phyloP scores from a whole-genome alignment of 2,329 filamentous ascomycete genomes.

The Fusarium palustre region DNA sequence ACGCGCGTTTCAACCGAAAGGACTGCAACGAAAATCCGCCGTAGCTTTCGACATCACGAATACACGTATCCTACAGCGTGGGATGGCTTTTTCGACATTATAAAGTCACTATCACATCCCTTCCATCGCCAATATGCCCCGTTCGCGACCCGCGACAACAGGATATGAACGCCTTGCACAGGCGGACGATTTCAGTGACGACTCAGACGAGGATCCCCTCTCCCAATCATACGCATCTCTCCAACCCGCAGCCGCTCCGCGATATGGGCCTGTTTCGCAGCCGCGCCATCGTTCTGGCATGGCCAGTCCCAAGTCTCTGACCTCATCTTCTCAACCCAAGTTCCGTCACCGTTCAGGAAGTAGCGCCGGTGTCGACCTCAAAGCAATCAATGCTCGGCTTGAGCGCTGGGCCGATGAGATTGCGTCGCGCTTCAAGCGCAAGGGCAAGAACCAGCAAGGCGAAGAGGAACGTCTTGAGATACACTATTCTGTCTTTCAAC shows the following conservation, averaged over 20 bases:
- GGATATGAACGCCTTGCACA: constrained; percentile 88
- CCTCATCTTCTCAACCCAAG: constrained; percentile 52
- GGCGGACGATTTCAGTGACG: constrained; percentile 79
- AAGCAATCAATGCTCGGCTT: constrained; percentile 94
- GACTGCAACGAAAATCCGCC: constrained; percentile 6
- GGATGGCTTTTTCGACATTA: constrained; percentile 34
- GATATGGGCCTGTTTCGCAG: constrained; percentile 73
- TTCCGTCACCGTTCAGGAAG: constrained; percentile 66
- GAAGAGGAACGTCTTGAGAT: constrained; percentile 94
- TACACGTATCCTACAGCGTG: neutral
- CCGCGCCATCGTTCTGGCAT: constrained; percentile 71
- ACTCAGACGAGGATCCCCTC: constrained; percentile 73
- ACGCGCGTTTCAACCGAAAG: constrained; percentile 21
- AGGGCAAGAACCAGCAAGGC: constrained; percentile 75
- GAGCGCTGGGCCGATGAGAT: constrained; percentile 99
- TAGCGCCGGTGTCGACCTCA: constrained; percentile 94
- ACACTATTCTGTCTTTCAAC: constrained; percentile 95
- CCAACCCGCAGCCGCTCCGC: constrained; percentile 68
- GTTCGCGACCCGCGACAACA: constrained; percentile 76
- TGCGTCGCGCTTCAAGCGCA: constrained; percentile 94
- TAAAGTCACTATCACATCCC: constrained; percentile 15
- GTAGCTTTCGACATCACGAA: neutral
- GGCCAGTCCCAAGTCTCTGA: constrained; percentile 63
- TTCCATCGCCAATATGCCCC: constrained; percentile 65
- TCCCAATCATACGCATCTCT: constrained; percentile 66